Evolutionary conservation across 441 rosid genomes (phyloP).

Genomic region (Omphalea diandra): DNA sequence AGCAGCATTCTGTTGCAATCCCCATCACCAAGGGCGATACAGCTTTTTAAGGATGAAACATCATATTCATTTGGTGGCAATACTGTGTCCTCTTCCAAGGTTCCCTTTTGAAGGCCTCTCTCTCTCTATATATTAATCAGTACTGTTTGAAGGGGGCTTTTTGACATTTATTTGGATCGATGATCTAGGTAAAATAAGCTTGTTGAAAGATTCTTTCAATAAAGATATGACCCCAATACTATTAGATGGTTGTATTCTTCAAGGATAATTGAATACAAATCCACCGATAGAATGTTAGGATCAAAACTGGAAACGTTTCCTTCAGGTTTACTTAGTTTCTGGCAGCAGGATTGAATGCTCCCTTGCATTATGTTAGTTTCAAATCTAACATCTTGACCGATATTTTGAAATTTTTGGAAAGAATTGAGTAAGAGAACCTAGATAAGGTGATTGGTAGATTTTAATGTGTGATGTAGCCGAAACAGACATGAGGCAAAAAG

Average conservation of each 20-base stretch:
- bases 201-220: not conserved
- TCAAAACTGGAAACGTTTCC: not conserved
- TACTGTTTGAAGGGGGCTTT: conserved; percentile 3
- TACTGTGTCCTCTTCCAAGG: conserved; percentile 56
- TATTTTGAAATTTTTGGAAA: conserved; percentile 3
- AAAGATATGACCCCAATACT: not conserved
- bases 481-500: not conserved
- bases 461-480: not conserved
- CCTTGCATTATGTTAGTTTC: conserved; percentile 6
- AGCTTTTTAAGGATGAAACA: conserved; percentile 49
- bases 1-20: conserved; percentile 39
- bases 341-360: not conserved
- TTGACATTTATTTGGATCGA: not conserved
- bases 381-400: not conserved
- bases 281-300: not conserved
- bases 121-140: not conserved
- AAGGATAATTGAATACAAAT: not conserved
- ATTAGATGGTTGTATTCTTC: not conserved
- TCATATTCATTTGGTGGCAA: conserved; percentile 36
- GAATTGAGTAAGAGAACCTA: conserved; percentile 7
- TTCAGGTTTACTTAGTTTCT: not conserved
- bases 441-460: not conserved
- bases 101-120: conserved; percentile 22
- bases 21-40: conserved; percentile 45
- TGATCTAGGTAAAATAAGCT: not conserved